Conservation (phyloP, 2,329 filamentous ascomycete species). For the Curvularia eragrostidis region DNA sequence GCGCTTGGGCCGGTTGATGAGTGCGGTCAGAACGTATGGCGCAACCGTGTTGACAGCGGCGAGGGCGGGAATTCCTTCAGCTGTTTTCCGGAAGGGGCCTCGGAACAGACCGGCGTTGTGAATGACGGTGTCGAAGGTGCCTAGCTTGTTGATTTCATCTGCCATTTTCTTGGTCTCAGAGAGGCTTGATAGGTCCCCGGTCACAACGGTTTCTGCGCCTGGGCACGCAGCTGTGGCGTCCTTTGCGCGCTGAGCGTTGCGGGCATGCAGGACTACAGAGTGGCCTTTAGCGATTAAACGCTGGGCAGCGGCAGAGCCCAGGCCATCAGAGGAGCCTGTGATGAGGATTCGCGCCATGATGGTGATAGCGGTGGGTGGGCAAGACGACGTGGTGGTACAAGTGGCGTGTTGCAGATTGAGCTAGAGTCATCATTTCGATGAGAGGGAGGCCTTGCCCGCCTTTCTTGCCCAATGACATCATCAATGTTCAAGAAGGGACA, state of each 20-base stretch:
- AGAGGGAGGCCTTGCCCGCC: background rate
- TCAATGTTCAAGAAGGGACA: background rate
- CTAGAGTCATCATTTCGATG: background rate
- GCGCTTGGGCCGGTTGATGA: conserved; percentile 58
- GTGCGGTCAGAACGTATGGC: conserved; percentile 62
- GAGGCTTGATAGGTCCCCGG: conserved; percentile 62
- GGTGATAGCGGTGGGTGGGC: background rate
- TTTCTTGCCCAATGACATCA: background rate
- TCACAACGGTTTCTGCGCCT: conserved; percentile 58
- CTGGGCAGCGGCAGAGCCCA: conserved; percentile 61
- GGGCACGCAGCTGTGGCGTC: conserved; percentile 59
- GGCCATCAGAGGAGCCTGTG: conserved; percentile 65
- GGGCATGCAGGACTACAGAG: conserved; percentile 63
- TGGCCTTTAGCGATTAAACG: conserved; percentile 60
- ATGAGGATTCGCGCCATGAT: conserved; percentile 60
- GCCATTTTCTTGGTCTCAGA: conserved; percentile 61
- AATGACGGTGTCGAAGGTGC: conserved; percentile 62
- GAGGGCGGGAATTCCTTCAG: conserved; percentile 57
- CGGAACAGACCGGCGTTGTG: conserved; percentile 64
- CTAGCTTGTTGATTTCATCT: conserved; percentile 57
- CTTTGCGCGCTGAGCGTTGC: conserved; percentile 61
- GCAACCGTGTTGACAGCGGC: conserved; percentile 65
- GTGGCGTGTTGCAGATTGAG: background rate
- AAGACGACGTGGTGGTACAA: background rate
- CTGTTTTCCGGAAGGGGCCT: conserved; percentile 53